Evolutionary conservation across 2,329 filamentous ascomycete genomes (phyloP).

Genomic region (Hirsutella thompsonii): DNA sequence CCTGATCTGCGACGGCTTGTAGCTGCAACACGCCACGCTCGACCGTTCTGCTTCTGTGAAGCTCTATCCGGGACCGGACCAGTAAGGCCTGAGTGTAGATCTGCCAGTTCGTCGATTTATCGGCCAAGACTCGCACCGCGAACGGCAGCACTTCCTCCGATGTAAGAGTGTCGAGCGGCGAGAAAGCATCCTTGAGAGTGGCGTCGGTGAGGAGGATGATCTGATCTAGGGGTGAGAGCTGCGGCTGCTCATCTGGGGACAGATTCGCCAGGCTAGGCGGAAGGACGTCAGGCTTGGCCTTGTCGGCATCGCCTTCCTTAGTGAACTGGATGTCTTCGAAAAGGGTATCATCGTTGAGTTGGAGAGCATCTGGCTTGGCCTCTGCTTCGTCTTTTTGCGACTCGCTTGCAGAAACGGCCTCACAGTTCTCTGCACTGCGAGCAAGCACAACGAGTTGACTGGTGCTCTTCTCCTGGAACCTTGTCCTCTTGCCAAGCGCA

Average conservation of each 20-base stretch:
- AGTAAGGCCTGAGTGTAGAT: slow-evolving; percentile 90
- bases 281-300: slow-evolving; percentile 28
- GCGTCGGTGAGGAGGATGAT: slow-evolving; percentile 80
- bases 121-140: slow-evolving; percentile 73
- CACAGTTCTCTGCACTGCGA: slow-evolving; percentile 44
- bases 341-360: slow-evolving; percentile 85
- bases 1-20: slow-evolving; percentile 89
- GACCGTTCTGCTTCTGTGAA: slow-evolving; percentile 73
- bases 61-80: slow-evolving; percentile 79
- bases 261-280: slow-evolving; percentile 50
- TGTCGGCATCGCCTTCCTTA: slow-evolving; percentile 30
- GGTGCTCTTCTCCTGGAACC: slow-evolving; percentile 64
- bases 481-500: slow-evolving; percentile 72
- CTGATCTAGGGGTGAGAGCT: slow-evolving; percentile 72
- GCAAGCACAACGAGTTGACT: slow-evolving; percentile 89
- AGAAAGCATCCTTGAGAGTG: slow-evolving; percentile 78
- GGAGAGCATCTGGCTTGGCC: slow-evolving; percentile 51
- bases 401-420: slow-evolving; percentile 6
- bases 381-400: slow-evolving; percentile 10
- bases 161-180: slow-evolving; percentile 72
- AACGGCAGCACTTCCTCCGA: slow-evolving; percentile 91
- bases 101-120: slow-evolving; percentile 93
- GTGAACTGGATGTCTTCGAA: slow-evolving; percentile 78
- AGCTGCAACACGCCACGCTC: slow-evolving; percentile 86
- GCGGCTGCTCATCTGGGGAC: slow-evolving; percentile 68